phyloP scores from a whole-genome alignment of 2,329 filamentous ascomycete genomes.

The Chaetothyriales sp. region DNA sequence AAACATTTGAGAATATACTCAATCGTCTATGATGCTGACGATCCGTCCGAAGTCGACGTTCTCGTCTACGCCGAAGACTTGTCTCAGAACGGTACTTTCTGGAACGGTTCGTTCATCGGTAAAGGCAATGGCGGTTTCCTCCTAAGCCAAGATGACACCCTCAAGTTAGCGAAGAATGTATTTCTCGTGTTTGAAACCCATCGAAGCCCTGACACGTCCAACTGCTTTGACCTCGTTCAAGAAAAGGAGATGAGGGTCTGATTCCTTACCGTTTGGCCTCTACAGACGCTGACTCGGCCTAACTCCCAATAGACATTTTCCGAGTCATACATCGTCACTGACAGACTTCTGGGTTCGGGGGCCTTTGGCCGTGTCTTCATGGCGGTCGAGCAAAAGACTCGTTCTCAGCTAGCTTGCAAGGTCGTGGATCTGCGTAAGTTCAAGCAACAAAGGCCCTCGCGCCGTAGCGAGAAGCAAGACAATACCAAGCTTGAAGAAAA shows the following conservation, averaged over 20 bases:
- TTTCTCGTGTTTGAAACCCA: conserved; percentile 15
- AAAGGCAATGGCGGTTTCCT: conserved; percentile 23
- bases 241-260: conserved; percentile 24
- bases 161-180: conserved; percentile 18
- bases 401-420: conserved; percentile 31
- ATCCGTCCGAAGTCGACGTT: conserved; percentile 23
- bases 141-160: conserved; percentile 25
- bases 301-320: conserved; percentile 19
- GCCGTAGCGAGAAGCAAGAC: conserved; percentile 9
- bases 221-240: conserved; percentile 19
- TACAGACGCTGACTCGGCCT: conserved; percentile 5
- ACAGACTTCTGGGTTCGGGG: conserved; percentile 28
- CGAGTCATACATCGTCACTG: conserved; percentile 24
- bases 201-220: conserved; percentile 1
- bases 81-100: conserved; percentile 27
- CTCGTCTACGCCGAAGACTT: conserved; percentile 31
- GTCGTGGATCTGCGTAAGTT: conserved; percentile 25
- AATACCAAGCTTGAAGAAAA: conserved; percentile 19
- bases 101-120: conserved; percentile 25
- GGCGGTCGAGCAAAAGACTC: conserved; percentile 22
- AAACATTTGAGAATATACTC: conserved; percentile 30
- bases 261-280: not conserved
- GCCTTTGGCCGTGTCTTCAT: conserved; percentile 30
- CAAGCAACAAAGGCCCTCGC: conserved; percentile 7
- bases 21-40: conserved; percentile 27